Base-by-base conservation (phyloP, 371 early-diverging fungal genomes). In the Massospora cicadina region DNA sequence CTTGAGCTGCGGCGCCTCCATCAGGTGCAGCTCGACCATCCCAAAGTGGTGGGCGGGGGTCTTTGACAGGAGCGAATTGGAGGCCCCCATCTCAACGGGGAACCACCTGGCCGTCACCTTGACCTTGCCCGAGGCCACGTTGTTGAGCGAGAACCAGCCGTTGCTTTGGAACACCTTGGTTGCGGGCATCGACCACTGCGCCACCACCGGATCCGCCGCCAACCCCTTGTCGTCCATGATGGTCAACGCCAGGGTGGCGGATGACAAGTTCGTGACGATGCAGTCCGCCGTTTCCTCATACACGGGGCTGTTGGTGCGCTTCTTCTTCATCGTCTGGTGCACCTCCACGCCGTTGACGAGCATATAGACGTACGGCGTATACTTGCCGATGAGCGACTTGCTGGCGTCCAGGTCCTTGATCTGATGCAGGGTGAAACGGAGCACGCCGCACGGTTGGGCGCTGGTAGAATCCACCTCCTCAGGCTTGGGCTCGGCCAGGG, bases 371-470 rank as follows among this genome's bases (percentile, higher is more conserved):
- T 75, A 79, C 0, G 81, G 77, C 31, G 69, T 78, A 53, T 72
- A 68, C 33, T 71, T 70, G 0, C 67, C 69, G 28, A 66, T 66
- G 7, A 68, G 24, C 1, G 69, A 67, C 25, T 71, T 68, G 23
- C 59, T 59, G 21, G 73, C 66, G 24, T 70, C 71, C 5, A 81
- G 65, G 57, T 75, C 71, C 26, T 74, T 74, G 58, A 74, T 75
- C 64, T 79, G 79, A 68, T 81, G 79, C 1, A 81, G 69, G 0
- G 76, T 78, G 23, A 79, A 66, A 33, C 79, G 76, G 56, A 81
- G 69, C 1, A 81, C 68, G 55, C 79, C 81, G 13, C 56, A 2
- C 1, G 28, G 12, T 1, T 54, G 17, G 25, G 30, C 27, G 13
- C 25, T 30, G 29, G 28, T 25, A 1, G 43, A 17, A 7, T 63